Percentiles rank a stretch among this genome's conserved stretches.
Conservation (phyloP, 306 rosid species). For the Mimosa pudica region DNA sequence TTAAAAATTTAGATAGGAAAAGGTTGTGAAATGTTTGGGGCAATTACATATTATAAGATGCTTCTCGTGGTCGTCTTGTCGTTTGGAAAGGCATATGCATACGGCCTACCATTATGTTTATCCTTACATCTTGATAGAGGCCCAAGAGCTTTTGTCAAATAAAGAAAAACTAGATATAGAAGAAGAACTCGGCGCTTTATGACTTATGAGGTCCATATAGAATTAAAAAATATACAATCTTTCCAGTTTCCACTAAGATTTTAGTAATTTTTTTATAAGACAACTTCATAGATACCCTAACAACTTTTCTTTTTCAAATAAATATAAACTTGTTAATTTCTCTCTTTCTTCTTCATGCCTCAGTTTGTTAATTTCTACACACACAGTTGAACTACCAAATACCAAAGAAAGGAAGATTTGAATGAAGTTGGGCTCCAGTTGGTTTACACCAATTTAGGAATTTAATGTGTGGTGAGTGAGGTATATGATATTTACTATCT, state of each 20-base stretch:
- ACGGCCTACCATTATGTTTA: neutral
- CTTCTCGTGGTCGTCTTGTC: neutral
- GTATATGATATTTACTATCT: too few relatives aligned
- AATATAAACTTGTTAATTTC: too few relatives aligned
- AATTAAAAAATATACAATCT: neutral
- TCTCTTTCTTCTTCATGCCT: neutral
- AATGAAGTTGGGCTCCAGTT: neutral
- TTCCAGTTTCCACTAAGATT: neutral
- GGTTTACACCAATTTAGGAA: neutral
- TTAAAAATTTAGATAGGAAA: too few relatives aligned
- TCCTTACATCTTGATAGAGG: neutral
- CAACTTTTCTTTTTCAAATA: neutral
- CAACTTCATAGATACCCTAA: neutral
- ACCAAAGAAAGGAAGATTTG: neutral
- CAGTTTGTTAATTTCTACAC: neutral
- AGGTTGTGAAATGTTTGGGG: too few relatives aligned
- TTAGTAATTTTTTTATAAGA: neutral
- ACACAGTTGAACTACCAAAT: neutral
- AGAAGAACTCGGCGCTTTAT: neutral
- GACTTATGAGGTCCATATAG: neutral
- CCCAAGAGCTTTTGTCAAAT: neutral
- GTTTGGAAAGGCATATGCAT: neutral
- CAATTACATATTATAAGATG: neutral
- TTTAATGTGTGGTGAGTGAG: neutral
- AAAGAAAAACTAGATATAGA: neutral